phyloP scores from a whole-genome alignment of 192 early-diverging fungal species.

The Backusella psychrophila region DNA sequence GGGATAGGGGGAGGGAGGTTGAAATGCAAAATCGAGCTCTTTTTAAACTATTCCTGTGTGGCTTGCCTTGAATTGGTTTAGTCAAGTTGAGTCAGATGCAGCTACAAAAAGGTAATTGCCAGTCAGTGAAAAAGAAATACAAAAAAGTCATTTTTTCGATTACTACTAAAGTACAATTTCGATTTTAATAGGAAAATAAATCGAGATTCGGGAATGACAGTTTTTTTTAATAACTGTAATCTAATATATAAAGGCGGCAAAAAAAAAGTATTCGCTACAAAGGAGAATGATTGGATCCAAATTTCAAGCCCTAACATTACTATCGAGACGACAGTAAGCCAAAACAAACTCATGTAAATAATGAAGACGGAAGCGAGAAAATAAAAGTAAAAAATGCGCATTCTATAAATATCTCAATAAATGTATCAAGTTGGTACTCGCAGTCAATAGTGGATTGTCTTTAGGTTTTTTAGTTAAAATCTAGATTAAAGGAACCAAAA shows the following conservation, averaged over 20 bases:
- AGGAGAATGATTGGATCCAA: not conserved
- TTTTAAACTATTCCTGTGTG: not conserved
- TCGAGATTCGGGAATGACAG: not conserved
- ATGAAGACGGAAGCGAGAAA: too few species aligned
- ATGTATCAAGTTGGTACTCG: too few species aligned
- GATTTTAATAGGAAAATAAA: not conserved
- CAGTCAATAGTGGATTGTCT: too few species aligned
- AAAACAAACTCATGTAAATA: too few species aligned
- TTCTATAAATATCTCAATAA: too few species aligned
- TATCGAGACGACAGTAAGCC: not conserved
- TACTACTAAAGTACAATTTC: not conserved
- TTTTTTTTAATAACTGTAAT: not conserved
- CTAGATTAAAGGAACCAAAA: too few species aligned
- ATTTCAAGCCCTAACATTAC: not conserved
- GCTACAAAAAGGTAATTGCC: not conserved
- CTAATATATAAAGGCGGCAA: not conserved
- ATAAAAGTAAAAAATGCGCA: too few species aligned
- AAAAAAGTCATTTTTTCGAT: not conserved
- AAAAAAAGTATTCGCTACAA: not conserved
- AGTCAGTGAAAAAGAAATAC: not conserved
- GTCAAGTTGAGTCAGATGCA: not conserved
- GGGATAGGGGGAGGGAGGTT: not conserved
- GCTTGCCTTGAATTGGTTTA: not conserved
- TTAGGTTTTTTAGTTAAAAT: too few species aligned
- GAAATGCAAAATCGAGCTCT: not conserved